These are phyloP conservation scores for Kewa caespitosa DNA, from an alignment of 179 eudicot genomes.

Conservation along the genomic window DNA sequence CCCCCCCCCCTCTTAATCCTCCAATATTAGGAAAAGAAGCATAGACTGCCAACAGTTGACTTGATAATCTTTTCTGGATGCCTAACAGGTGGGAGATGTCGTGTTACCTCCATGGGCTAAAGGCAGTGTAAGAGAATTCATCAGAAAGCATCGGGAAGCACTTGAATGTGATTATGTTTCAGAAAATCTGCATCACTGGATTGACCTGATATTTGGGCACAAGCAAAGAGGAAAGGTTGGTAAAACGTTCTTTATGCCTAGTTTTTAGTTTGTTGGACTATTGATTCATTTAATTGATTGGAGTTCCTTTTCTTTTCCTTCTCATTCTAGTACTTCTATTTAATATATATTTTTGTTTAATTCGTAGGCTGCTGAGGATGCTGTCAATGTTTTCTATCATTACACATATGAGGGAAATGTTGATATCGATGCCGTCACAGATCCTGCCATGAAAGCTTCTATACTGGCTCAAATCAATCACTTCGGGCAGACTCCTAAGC, in stretches of 20 bases:
- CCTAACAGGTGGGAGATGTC: conserved; percentile 79
- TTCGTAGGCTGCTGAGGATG: conserved; percentile 93
- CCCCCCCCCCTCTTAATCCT: too few species aligned
- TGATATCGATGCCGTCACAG: conserved; percentile 87
- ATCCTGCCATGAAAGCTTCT: conserved; percentile 97
- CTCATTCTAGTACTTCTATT: conserved; percentile 16
- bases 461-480: conserved; percentile 97
- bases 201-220: conserved; percentile 91
- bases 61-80: conserved; percentile 17
- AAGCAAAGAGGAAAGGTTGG: conserved; percentile 97
- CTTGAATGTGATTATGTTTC: conserved; percentile 95
- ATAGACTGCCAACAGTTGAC: neutral
- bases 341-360: conserved; percentile 16
- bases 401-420: conserved; percentile 97
- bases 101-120: conserved; percentile 95
- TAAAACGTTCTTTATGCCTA: conserved; percentile 13
- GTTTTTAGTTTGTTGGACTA: neutral
- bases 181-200: conserved; percentile 97
- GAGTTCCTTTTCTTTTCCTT: conserved; percentile 12
- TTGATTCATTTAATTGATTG: conserved; percentile 8
- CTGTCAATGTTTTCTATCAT: conserved; percentile 95
- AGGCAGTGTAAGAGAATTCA: conserved; percentile 90
- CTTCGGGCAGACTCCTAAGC: conserved; percentile 98
- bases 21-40: neutral
- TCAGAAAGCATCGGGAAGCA: conserved; percentile 90